Evolutionary conservation across 139 green algal genomes (phyloP).

Genomic region (Eudorina sp.): DNA sequence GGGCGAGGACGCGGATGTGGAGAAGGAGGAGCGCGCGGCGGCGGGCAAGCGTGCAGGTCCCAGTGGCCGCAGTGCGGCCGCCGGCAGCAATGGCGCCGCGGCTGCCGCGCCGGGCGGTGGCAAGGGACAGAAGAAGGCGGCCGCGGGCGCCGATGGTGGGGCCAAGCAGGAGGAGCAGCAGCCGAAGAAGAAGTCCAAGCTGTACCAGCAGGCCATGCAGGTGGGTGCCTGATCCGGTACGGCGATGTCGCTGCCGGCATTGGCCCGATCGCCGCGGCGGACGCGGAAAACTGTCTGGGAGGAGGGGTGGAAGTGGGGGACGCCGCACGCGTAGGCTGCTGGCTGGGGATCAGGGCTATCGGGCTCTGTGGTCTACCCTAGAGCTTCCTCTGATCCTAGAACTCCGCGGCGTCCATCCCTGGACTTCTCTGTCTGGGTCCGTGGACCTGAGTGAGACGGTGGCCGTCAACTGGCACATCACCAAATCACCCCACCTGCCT

Average conservation of each 20-base stretch:
- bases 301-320: no score
- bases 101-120: neutral
- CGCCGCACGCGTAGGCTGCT: no score
- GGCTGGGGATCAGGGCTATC: no score
- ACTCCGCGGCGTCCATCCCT: no score
- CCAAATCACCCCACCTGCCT: neutral
- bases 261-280: no score
- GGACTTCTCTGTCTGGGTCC: no score
- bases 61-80: constrained; percentile 2
- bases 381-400: no score
- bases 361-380: no score
- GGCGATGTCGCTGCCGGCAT: no score
- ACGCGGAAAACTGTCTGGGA: no score
- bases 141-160: neutral
- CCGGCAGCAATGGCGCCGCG: neutral
- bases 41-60: constrained; percentile 19
- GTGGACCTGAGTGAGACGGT: no score
- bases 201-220: constrained; percentile 1
- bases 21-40: constrained; percentile 3
- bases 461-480: neutral
- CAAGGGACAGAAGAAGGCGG: neutral
- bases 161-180: neutral
- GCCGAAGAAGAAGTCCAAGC: constrained; percentile 15
- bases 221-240: neutral
- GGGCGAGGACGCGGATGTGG: neutral